A percentile compares a stretch with the other conserved stretches of the same genome.
Evolutionary conservation across 169 alveolate species (phyloP).

Genomic region (Cryptosporidium tyzzeri): DNA sequence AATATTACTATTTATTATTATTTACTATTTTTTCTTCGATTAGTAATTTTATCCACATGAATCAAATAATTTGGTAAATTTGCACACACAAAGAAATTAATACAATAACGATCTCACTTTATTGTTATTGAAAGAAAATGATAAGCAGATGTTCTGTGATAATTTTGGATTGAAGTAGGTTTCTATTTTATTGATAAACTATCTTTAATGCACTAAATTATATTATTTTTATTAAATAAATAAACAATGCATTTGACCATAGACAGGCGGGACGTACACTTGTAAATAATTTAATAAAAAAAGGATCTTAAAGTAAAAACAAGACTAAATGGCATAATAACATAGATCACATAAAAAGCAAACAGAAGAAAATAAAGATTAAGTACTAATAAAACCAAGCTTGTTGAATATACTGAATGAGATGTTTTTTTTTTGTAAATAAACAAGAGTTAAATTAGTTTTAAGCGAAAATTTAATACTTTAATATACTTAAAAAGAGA

Average conservation of each 20-base stretch:
- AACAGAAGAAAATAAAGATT: background rate
- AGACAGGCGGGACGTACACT: conserved; percentile 76
- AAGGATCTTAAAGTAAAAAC: conserved; percentile 44
- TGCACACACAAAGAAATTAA: background rate
- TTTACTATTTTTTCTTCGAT: no score
- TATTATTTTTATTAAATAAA: background rate
- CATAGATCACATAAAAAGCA: background rate
- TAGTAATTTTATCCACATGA: background rate
- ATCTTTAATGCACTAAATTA: background rate
- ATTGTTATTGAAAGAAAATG: no score
- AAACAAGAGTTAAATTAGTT: background rate
- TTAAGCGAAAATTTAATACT: no score
- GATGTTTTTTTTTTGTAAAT: background rate
- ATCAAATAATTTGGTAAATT: background rate
- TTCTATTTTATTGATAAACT: background rate
- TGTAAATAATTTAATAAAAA: background rate
- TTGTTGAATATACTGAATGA: background rate
- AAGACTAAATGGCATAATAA: conserved; percentile 5
- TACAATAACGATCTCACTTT: background rate
- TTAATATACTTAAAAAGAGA: background rate
- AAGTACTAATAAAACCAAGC: background rate
- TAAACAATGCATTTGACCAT: conserved; percentile 20
- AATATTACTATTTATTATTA: no score
- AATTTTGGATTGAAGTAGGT: no score
- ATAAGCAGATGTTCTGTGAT: background rate